A percentile compares a stretch with the other conserved stretches of the same genome.
Evolutionary conservation across 2,329 filamentous ascomycete species (phyloP).

Genomic region (Apiospora koreana): DNA sequence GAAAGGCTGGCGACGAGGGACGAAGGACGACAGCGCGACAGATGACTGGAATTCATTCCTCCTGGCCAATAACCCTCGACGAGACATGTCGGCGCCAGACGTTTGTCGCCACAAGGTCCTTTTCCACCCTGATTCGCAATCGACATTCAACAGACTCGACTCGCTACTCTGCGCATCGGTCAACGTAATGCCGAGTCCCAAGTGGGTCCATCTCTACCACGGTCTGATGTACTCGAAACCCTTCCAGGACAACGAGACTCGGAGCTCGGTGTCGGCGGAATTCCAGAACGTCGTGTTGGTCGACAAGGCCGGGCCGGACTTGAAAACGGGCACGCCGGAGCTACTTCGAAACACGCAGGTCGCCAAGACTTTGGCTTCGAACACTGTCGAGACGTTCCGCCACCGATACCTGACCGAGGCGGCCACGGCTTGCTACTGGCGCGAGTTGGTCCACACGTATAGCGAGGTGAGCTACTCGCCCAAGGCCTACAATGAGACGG

Average conservation of each 20-base stretch:
- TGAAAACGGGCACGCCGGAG: background rate
- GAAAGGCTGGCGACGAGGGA: background rate
- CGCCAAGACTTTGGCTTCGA: background rate
- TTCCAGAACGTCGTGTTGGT: slow-evolving; percentile 1
- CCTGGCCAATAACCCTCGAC: background rate
- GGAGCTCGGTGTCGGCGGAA: background rate
- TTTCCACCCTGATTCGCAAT: background rate
- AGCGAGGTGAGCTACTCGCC: background rate
- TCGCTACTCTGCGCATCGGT: slow-evolving; percentile 5
- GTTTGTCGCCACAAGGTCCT: slow-evolving; percentile 1
- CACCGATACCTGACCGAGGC: slow-evolving; percentile 8
- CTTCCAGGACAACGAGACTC: background rate
- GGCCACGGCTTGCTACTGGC: slow-evolving; percentile 3
- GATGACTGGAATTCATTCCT: background rate
- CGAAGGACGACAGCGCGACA: background rate
- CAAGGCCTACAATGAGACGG: background rate
- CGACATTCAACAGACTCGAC: background rate
- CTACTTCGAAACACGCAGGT: background rate
- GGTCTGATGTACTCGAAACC: slow-evolving; percentile 4
- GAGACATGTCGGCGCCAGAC: background rate
- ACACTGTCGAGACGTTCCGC: slow-evolving; percentile 11
- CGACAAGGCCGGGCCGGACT: background rate
- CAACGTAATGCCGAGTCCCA: background rate
- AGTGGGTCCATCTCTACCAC: slow-evolving; percentile 7
- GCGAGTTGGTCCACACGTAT: background rate